Base-by-base conservation (phyloP, 805 yeast genomes). In the Metschnikowia bowlesiae region DNA sequence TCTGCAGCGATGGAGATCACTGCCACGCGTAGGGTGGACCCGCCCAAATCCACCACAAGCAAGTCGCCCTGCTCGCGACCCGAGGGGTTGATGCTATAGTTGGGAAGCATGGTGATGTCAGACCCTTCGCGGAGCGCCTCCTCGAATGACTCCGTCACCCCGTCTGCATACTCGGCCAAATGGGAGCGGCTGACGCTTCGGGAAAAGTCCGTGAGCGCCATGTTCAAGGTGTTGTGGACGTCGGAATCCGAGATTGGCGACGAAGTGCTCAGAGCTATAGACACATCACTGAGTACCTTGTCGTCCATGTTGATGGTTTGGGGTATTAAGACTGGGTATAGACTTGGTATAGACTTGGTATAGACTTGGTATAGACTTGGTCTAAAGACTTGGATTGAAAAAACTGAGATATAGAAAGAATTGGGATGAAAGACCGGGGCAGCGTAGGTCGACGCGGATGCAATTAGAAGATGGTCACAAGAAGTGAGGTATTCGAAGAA, bases 21-120 rank as follows among this genome's bases (percentile, higher is more conserved):
- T 2, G 76, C 69, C 4, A 75, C 64, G 33, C 83, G 66, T 18
- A 80, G 61, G 1, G 84, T 80, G 1, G 81, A 75, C 1, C 85
- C 85, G 5, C 85, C 85, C 44, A 81, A 62, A 53, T 81, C 85
- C n/a, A 81, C 65, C 18, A 68, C 78, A 60, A 74, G 68, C 63
- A 52, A 78, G 37, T 70, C 63, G 29, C 76, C 77, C 54, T 29
- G 44, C 67, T 39, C 68, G 16, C 58, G 41, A 6, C 78, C 78
- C 2, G 72, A 63, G 32, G 76, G 75, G 35, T 52, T 52, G 37
- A 72, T 70, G 50, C 68, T 65, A 54, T 59, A 66, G 55, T 69
- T 71, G 32, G 78, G 75, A 33, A 73, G 63, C 78, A 73, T 73
- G 40, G 71, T 56, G 46, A 72, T 60, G 16, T 55, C 53, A 18